Percentiles rank a stretch among this genome's conserved stretches.
These are phyloP conservation scores for Cruciata laevipes DNA, from an alignment of 257 asterid species.

Conservation along the genomic window DNA sequence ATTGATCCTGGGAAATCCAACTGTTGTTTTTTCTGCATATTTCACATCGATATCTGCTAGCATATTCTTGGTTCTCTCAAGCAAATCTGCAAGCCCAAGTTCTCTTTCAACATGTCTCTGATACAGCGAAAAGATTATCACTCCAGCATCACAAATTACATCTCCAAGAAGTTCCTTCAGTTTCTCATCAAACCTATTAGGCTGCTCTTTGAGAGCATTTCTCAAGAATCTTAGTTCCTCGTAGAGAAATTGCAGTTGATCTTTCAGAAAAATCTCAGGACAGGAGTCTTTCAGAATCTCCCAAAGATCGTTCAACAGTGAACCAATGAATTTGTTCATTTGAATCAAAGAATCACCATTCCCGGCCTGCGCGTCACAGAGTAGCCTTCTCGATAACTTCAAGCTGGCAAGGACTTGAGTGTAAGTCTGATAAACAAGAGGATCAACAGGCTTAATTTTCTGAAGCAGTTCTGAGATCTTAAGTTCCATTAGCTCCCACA, in stretches of 20 bases:
- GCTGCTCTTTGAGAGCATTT: background rate
- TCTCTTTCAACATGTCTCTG: background rate
- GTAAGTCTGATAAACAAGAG: background rate
- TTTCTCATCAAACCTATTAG: background rate
- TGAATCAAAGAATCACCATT: background rate
- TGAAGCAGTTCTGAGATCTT: background rate
- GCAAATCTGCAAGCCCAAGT: background rate
- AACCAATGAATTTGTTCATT: background rate
- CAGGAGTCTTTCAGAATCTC: background rate
- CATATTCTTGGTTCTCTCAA: background rate
- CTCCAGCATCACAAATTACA: slow-evolving; percentile 2
- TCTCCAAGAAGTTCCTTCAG: background rate
- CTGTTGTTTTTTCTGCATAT: background rate
- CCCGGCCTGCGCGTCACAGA: no score
- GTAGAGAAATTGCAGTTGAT: slow-evolving; percentile 2
- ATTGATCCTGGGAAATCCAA: background rate
- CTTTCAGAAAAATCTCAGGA: background rate
- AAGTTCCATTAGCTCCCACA: background rate
- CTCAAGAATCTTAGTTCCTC: background rate
- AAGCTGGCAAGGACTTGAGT: background rate
- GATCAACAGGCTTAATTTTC: background rate
- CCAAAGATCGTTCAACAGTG: background rate
- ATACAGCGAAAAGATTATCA: background rate
- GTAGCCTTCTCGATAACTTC: background rate
- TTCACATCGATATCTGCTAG: background rate